Evolutionary conservation across 306 rosid species (phyloP), one percentile per base, ranked within the genome.

Genomic region (Cyclanthera cordifolia): DNA sequence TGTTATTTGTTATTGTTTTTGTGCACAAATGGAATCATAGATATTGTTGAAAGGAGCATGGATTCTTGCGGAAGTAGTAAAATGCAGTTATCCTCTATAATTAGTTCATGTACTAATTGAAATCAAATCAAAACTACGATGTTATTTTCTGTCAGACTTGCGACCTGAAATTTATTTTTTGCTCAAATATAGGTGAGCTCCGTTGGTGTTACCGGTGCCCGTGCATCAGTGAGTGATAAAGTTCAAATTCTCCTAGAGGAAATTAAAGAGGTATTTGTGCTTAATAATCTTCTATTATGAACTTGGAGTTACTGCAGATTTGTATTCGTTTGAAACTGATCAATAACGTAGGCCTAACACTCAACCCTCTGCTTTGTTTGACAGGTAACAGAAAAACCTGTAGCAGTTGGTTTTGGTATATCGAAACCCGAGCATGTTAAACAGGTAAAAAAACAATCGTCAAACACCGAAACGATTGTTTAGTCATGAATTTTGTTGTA

Each of bases 341-440:
- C 47, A 19, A 41, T 63, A 63, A 63, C 19, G 24, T 3, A 4
- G 8, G 37, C 13, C 37, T 64, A 12, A 64, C 34, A 4, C 43
- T 37, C 12, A 6, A 11, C n/a, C n/a, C 19, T 61, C n/a, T 39
- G 21, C 16, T 20, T 13, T 12, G 34, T 14, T 4, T 43, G 53
- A 30, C 81, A 93, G 99, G 82, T 75, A 74, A 87, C 99, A 43
- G 54, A 71, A n/a, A 90, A 87, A 80, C 91, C 99, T 0, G 91
- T 93, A 13, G 96, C 99, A 16, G 99, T 93, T 67, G 99, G 99
- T 48, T 93, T 93, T 57, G 99, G 99, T 74, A 87, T 93, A 76
- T 90, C 99, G 0, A 87, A 77, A 53, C 94, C 94, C 2, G 91
- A 93, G 87, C 96, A 90, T 28, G 95, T 79, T 32, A 85, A 86